phyloP scores from a whole-genome alignment of 768 basidiomycete genomes.

The Suillus paluster region DNA sequence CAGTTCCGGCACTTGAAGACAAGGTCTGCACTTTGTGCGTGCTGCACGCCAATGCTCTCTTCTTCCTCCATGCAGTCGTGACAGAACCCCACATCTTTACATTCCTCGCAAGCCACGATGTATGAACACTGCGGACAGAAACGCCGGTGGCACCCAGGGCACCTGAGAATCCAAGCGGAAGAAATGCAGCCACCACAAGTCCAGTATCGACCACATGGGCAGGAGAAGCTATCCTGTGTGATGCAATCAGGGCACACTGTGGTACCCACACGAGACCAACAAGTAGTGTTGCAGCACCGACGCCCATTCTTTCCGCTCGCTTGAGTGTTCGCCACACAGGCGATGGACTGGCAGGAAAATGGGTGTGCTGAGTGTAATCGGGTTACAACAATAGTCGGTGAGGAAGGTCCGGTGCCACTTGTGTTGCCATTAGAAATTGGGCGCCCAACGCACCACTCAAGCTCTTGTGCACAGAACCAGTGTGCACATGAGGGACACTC shows the following conservation, averaged over 20 bases:
- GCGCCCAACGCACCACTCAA: constrained; percentile 4
- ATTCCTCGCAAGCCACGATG: constrained; percentile 1
- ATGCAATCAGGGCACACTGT: constrained; percentile 4
- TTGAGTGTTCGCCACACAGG: background rate
- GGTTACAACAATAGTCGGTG: background rate
- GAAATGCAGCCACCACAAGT: constrained; percentile 8
- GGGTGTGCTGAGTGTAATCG: constrained; percentile 5
- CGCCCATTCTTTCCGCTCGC: background rate
- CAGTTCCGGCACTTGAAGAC: background rate
- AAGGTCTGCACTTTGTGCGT: background rate
- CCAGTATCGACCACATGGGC: constrained; percentile 7
- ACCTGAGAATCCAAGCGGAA: background rate
- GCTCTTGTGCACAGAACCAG: constrained; percentile 2
- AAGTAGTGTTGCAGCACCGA: background rate
- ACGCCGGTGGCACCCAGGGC: constrained; percentile 5
- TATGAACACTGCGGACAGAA: constrained; percentile 7
- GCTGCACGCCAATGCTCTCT: background rate
- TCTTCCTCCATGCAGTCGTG: constrained; percentile 5
- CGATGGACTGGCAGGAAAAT: background rate
- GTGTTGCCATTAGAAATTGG: background rate
- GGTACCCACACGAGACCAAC: constrained; percentile 3
- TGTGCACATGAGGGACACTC: background rate
- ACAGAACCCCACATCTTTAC: constrained; percentile 3
- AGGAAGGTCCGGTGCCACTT: background rate
- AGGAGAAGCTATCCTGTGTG: constrained; percentile 6